Percentiles rank a stretch among this genome's conserved stretches.
These are phyloP conservation scores for Plasmodium ovale DNA, from an alignment of 169 alveolate species.

Conservation along the genomic window DNA sequence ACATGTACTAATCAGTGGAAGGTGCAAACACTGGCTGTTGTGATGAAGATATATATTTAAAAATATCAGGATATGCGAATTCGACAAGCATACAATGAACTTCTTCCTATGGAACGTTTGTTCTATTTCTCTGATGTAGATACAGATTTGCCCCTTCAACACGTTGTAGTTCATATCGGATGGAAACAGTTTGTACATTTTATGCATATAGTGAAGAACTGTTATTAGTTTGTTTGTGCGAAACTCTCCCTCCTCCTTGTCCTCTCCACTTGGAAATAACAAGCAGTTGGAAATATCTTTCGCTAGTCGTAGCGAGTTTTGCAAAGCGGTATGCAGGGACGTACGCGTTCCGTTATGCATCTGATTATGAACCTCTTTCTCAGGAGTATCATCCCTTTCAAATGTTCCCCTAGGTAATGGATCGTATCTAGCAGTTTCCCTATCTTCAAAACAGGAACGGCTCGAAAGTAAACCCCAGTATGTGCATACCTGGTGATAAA, in stretches of 20 bases:
- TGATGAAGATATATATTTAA: conserved; percentile 26
- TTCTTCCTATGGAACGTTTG: not conserved
- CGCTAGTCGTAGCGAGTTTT: not conserved
- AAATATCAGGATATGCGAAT: conserved; percentile 22
- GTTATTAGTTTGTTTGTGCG: conserved; percentile 16
- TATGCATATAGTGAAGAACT: conserved; percentile 23
- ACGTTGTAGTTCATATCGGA: not conserved
- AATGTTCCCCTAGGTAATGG: no score
- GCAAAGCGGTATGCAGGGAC: not conserved
- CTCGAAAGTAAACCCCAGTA: not conserved
- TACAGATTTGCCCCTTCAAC: not conserved
- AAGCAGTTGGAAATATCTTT: not conserved
- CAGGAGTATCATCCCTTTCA: no score
- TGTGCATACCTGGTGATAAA: conserved; percentile 6
- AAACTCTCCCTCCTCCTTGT: not conserved
- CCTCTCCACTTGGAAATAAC: not conserved
- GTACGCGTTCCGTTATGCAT: not conserved
- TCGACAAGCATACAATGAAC: no score
- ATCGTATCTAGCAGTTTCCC: no score
- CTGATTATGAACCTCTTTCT: not conserved
- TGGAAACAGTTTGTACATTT: conserved; percentile 8
- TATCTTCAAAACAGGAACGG: not conserved
- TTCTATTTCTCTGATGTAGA: not conserved
- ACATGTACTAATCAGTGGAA: not conserved
- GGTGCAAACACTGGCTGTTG: not conserved